Base-by-base conservation (phyloP, 2,329 filamentous ascomycete genomes). In the Bipolaris oryzae region DNA sequence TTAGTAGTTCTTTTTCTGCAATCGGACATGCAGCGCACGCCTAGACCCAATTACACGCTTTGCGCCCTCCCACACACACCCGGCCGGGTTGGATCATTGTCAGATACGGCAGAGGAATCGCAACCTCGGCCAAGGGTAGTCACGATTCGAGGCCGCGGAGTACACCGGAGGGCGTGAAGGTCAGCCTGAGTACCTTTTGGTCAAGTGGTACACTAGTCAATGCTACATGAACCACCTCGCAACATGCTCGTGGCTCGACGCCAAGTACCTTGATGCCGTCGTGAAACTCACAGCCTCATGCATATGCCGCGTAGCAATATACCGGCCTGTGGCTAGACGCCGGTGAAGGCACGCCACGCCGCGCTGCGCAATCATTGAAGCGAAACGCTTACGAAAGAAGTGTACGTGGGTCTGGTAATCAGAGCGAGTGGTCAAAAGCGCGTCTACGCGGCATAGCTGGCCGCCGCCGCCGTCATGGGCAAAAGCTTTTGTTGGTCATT, bases 71-170 rank as follows among this genome's bases (percentile, higher is more conserved):
- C 21, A 62, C 69, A 67, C 71, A 63, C 69, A 66, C 42, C 69
- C 72, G 72, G 70, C 72, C 72, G 71, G 67, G 67, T 57, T 70
- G 58, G 57, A 60, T 57, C 47, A 53, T 47, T 58, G 60, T 63
- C 50, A 45, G 38, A 44, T 54, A 58, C 59, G 52, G 58, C 50
- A 25, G 48, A 42, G 49, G 55, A 56, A 48, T 57, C 62, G 61
- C 62, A 62, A 66, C 66, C 68, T 71, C 16, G 68, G 68, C 67
- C 62, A 62, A 61, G 61, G 60, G 58, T 49, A 54, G 50, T 51
- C 38, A 60, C 61, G 48, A 50, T 56, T 55, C 60, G 51, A 62
- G 55, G 55, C 51, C 47, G 61, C 71, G 70, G 70, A 65, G 66
- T 65, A 48, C 64, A 57, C 61, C 69, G 71, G 64, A 60, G 52